These are phyloP conservation scores for Reticulascus tulasneorum DNA, from an alignment of 2,329 filamentous ascomycete species.

Conservation along the genomic window DNA sequence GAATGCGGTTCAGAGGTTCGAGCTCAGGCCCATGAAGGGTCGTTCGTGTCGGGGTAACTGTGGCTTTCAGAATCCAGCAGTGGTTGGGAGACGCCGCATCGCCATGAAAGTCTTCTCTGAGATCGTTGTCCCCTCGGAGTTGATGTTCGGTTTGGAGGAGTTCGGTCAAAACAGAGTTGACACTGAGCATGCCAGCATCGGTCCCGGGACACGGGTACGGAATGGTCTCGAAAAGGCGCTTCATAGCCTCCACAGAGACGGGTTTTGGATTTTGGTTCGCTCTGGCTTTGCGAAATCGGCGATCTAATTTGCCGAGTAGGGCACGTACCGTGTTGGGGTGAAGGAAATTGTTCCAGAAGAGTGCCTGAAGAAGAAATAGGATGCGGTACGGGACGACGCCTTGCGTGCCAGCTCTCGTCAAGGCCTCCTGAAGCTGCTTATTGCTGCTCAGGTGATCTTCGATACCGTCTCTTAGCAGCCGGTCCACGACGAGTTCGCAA, in stretches of 20 bases:
- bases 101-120: slow-evolving; percentile 15
- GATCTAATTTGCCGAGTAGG: slow-evolving; percentile 40
- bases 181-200: slow-evolving; percentile 36
- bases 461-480: not conserved
- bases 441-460: slow-evolving; percentile 17
- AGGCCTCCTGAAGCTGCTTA: slow-evolving; percentile 15
- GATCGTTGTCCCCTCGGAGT: slow-evolving; percentile 19
- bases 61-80: slow-evolving; percentile 49
- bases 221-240: slow-evolving; percentile 47
- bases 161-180: slow-evolving; percentile 33
- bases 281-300: slow-evolving; percentile 20
- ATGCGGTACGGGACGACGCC: slow-evolving; percentile 45
- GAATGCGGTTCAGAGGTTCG: slow-evolving; percentile 66
- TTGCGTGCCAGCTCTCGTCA: slow-evolving; percentile 15
- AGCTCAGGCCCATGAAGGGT: slow-evolving; percentile 57
- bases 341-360: slow-evolving; percentile 61
- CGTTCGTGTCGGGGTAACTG: slow-evolving; percentile 57
- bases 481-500: slow-evolving; percentile 14
- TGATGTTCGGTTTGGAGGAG: slow-evolving; percentile 37
- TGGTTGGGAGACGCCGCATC: slow-evolving; percentile 31
- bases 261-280: slow-evolving; percentile 23
- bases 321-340: slow-evolving; percentile 46
- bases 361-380: slow-evolving; percentile 58
- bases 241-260: slow-evolving; percentile 51
- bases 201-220: slow-evolving; percentile 49